Evolutionary conservation across 768 basidiomycete species (phyloP).

Genomic region (Termitomyces sp.): DNA sequence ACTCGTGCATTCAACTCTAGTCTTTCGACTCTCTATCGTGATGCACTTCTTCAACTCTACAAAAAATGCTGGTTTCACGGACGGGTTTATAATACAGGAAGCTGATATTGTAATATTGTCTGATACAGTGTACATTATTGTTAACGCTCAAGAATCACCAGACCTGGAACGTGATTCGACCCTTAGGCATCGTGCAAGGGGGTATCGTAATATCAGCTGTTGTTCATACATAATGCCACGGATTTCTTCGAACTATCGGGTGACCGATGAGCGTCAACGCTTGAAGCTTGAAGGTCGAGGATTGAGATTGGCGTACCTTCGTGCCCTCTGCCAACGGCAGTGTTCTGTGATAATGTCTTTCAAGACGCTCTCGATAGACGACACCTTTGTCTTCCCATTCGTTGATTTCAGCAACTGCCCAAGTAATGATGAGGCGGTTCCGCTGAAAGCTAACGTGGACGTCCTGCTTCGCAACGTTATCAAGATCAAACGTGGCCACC

Average conservation of each 20-base stretch:
- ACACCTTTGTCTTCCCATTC: conserved; percentile 62
- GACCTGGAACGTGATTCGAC: conserved; percentile 40
- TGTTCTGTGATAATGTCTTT: conserved; percentile 62
- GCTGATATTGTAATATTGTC: conserved; percentile 4
- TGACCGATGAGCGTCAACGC: background rate
- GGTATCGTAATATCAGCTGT: conserved; percentile 62
- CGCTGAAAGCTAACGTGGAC: conserved; percentile 73
- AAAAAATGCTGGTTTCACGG: background rate
- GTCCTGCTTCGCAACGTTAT: conserved; percentile 67
- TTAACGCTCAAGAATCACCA: conserved; percentile 30
- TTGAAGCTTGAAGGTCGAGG: background rate
- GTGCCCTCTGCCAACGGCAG: conserved; percentile 74
- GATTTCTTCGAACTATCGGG: conserved; percentile 66
- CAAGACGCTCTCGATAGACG: conserved; percentile 58
- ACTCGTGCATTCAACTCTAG: background rate
- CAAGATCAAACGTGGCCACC: conserved; percentile 68
- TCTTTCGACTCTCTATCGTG: background rate
- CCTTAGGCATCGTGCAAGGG: conserved; percentile 49
- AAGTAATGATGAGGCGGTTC: conserved; percentile 59
- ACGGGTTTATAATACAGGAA: conserved; percentile 3
- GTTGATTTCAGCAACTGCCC: conserved; percentile 55
- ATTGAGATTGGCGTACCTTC: conserved; percentile 37
- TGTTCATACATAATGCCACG: conserved; percentile 62
- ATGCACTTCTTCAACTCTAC: background rate
- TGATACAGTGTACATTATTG: background rate